Evolutionary conservation across 78 protist species (phyloP), one percentile per base, ranked within the genome.

Genomic region (Chrysochromulina tobinii): DNA sequence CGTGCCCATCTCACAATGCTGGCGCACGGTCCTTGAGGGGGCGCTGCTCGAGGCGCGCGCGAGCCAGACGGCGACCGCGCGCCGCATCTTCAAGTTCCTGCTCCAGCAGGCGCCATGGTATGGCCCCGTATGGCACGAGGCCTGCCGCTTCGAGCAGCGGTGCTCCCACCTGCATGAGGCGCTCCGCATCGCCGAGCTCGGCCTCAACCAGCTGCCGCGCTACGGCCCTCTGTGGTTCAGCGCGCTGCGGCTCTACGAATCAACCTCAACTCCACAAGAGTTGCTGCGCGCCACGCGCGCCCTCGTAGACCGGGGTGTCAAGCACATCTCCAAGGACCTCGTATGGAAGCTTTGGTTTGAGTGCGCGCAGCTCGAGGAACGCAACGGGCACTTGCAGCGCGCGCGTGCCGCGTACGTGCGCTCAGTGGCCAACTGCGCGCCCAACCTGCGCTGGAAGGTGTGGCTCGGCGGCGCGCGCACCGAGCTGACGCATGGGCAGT

Each of bases 341-440:
- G 94, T 95, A 23, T 97, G 98, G 98, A 97, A 97, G 94, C 85
- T 97, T n/a, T 88, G 95, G 90, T 95, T 96, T 77, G 98, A 97
- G 88, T 88, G 75, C 0, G 98, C 98, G 18, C 98, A 97, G 88
- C 72, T 96, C 27, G 98, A 96, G 54, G 97, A 96, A 73, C 95
- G 97, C n/a, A 87, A 96, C 15, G 93, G 89, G 54, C 23, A 94
- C 81, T 69, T 95, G 11, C 69, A 57, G 7, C 51, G 73, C n/a
- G 9, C 95, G 21, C 50, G 98, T 27, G 92, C 89, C 20, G 95
- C 96, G 55, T 97, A 93, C 85, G 95, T 89, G 9, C 83, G 77
- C 61, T 81, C 97, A 50, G 96, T 95, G 4, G 93, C 85, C 53
- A 64, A 77, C 50, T 96, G 97, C 85, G 97, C 97, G 25, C 91